Conservation (phyloP, 305 asterid genomes). For the Striga hermonthica region DNA sequence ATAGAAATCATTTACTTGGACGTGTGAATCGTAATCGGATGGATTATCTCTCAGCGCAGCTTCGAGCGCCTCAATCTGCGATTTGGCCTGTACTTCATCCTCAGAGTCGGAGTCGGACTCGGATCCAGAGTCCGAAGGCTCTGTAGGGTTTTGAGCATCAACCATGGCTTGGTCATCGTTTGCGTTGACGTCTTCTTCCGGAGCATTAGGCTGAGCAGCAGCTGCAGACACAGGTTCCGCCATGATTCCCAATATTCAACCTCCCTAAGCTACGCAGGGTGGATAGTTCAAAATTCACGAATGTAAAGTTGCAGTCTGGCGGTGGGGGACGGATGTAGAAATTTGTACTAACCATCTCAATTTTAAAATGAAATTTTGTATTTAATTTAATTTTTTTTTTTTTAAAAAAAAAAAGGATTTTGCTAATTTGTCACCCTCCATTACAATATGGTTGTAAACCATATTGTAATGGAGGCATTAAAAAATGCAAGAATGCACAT, state of each 20-base stretch:
- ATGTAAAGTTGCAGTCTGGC: too few species aligned
- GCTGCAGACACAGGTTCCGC: conserved; percentile 46
- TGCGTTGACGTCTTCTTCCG: conserved; percentile 30
- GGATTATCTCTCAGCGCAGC: conserved; percentile 48
- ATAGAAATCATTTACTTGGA: conserved; percentile 49
- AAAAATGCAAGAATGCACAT: too few species aligned
- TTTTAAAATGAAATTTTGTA: too few species aligned
- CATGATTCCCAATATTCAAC: conserved; percentile 34
- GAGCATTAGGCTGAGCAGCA: conserved; percentile 20
- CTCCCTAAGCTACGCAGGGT: neutral
- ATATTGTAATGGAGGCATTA: too few species aligned
- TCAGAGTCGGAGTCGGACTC: conserved; percentile 64
- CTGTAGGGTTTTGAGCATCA: conserved; percentile 46
- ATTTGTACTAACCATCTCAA: too few species aligned
- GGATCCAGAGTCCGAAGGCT: conserved; percentile 42
- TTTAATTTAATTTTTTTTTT: too few species aligned
- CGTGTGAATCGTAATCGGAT: conserved; percentile 67
- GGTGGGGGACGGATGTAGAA: too few species aligned
- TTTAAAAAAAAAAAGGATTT: too few species aligned
- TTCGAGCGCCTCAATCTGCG: conserved; percentile 64
- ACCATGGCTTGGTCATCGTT: conserved; percentile 48
- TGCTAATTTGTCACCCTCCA: too few species aligned
- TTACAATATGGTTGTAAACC: too few species aligned
- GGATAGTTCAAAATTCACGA: too few species aligned
- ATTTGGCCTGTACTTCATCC: conserved; percentile 55